These are phyloP conservation scores for Aaosphaeria arxii DNA, from an alignment of 2,329 filamentous ascomycete species.

Conservation along the genomic window DNA sequence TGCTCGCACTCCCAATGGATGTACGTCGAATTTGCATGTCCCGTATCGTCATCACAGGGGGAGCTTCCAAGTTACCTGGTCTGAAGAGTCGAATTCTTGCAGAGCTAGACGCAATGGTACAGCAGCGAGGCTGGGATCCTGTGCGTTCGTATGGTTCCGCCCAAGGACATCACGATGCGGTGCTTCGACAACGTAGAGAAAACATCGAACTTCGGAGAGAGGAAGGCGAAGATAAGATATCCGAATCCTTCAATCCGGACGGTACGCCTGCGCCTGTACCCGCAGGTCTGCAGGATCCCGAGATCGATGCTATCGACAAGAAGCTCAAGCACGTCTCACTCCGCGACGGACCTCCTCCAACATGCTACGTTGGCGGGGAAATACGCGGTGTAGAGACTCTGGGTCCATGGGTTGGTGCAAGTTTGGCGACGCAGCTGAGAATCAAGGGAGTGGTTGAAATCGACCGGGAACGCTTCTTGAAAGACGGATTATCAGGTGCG, in stretches of 20 bases:
- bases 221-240: conserved; percentile 20
- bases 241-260: conserved; percentile 15
- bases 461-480: conserved; percentile 69
- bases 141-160: conserved; percentile 68
- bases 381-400: conserved; percentile 67
- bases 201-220: conserved; percentile 15
- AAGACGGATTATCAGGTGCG: conserved; percentile 63
- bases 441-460: conserved; percentile 67
- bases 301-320: conserved; percentile 58
- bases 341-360: conserved; percentile 37
- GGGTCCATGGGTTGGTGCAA: conserved; percentile 73
- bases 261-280: conserved; percentile 10
- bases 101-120: conserved; percentile 67
- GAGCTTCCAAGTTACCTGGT: conserved; percentile 74
- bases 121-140: conserved; percentile 71
- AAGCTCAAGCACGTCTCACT: conserved; percentile 52
- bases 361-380: conserved; percentile 50
- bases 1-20: conserved; percentile 76
- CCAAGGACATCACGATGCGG: conserved; percentile 28
- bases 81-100: conserved; percentile 73
- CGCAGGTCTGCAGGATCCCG: conserved; percentile 46
- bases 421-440: conserved; percentile 65
- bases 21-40: conserved; percentile 83
- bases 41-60: conserved; percentile 82
- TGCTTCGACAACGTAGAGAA: conserved; percentile 20